Conservation (phyloP, 768 basidiomycete genomes). For the Leccinum incarnatum region DNA sequence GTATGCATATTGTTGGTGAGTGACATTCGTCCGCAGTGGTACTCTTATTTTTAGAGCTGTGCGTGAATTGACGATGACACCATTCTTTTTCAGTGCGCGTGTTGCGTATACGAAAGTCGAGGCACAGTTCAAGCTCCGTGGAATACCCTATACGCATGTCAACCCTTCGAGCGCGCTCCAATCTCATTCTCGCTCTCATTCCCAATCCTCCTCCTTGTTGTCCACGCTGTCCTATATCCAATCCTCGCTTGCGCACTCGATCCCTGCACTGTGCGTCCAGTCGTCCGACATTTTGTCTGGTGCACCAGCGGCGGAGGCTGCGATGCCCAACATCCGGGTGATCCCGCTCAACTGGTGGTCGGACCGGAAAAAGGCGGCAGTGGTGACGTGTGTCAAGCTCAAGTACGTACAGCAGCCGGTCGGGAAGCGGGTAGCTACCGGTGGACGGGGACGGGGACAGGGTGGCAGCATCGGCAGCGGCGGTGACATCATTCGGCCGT, state of each 20-base stretch:
- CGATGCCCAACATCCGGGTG: slow-evolving; percentile 88
- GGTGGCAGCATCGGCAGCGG: slow-evolving; percentile 20
- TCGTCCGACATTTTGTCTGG: slow-evolving; percentile 79
- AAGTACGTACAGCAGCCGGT: slow-evolving; percentile 88
- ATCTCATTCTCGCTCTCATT: neutral
- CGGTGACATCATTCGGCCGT: slow-evolving; percentile 68
- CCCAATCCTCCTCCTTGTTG: slow-evolving; percentile 26
- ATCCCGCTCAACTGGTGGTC: slow-evolving; percentile 93
- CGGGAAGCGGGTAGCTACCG: slow-evolving; percentile 60
- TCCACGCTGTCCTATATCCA: slow-evolving; percentile 56
- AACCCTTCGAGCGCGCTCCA: slow-evolving; percentile 48
- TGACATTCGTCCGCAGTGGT: neutral
- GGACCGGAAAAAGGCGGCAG: slow-evolving; percentile 63
- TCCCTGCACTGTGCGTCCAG: slow-evolving; percentile 82
- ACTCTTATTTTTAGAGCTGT: neutral
- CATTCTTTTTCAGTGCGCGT: slow-evolving; percentile 56
- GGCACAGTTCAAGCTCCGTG: slow-evolving; percentile 77
- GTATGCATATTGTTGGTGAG: slow-evolving; percentile 86
- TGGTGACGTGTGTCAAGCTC: slow-evolving; percentile 87
- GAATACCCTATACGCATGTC: slow-evolving; percentile 75
- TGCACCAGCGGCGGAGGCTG: slow-evolving; percentile 85
- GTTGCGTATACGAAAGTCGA: slow-evolving; percentile 90
- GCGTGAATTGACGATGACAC: neutral
- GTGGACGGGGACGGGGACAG: slow-evolving; percentile 28
- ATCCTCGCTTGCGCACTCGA: slow-evolving; percentile 70